phyloP scores from a whole-genome alignment of 352 stramenopile species.

The Phytopythium aichiense region DNA sequence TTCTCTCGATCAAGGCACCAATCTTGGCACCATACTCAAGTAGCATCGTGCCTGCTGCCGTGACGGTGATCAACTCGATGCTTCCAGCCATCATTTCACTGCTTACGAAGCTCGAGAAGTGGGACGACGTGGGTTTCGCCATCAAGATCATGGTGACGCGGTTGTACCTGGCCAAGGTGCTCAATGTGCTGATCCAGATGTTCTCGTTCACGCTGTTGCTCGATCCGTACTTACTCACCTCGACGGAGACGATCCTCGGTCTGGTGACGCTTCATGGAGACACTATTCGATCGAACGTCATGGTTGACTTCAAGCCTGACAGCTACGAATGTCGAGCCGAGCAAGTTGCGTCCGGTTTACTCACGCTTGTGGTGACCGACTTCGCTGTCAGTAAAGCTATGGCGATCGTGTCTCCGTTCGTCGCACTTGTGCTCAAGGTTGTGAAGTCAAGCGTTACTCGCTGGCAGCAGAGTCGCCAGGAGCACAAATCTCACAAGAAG shows the following conservation, averaged over 20 bases:
- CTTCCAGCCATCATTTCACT: conserved; percentile 61
- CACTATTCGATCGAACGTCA: conserved; percentile 46
- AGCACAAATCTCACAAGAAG: conserved; percentile 7
- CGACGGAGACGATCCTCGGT: conserved; percentile 25
- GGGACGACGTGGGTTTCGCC: conserved; percentile 71
- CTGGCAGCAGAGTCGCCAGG: conserved; percentile 10
- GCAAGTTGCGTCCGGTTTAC: conserved; percentile 53
- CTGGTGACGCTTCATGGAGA: conserved; percentile 39
- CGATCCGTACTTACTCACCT: conserved; percentile 60
- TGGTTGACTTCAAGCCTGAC: conserved; percentile 57
- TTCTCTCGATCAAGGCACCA: conserved; percentile 32
- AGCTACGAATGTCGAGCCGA: conserved; percentile 53
- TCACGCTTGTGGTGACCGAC: conserved; percentile 72
- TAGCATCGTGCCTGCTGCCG: conserved; percentile 62
- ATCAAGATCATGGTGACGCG: conserved; percentile 83
- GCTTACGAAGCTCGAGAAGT: conserved; percentile 66
- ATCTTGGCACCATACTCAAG: conserved; percentile 51
- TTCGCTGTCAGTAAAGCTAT: conserved; percentile 68
- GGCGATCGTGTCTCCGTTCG: conserved; percentile 23
- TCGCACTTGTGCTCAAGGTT: conserved; percentile 19
- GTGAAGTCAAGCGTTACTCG: conserved; percentile 11
- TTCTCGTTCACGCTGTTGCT: conserved; percentile 68
- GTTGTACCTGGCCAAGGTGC: conserved; percentile 77
- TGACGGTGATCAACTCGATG: conserved; percentile 72
- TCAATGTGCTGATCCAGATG: conserved; percentile 81